Evolutionary conservation across 352 stramenopile genomes (phyloP), one percentile per base, ranked within the genome.

Genomic region (Phytophthora quininea): DNA sequence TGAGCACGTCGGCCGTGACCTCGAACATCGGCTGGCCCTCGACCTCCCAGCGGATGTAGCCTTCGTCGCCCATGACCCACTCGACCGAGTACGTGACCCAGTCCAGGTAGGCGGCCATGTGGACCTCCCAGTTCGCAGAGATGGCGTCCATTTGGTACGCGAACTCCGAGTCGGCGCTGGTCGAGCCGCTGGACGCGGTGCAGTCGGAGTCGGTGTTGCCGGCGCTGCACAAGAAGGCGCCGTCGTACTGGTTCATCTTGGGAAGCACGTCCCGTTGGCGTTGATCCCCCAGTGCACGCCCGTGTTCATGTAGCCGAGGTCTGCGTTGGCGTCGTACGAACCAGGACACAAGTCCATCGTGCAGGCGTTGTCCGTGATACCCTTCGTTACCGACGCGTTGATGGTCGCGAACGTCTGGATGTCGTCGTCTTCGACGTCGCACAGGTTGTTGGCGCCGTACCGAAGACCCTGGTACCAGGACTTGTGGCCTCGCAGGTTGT

Each of bases 141-240:
- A 98, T 89, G 2, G 94, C 95, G 74, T 99, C 96, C 61, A 97
- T 95, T 68, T 97, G 80, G 50, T 86, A 83, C 19, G 55, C 65
- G 42, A 80, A 86, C 31, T 69, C 40, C 1, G 60, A 69, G 3
- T 35, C 53, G 1, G 52, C 15, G 47, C 54, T 64, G 1, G 64
- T 73, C 3, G 64, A 75, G 8, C 55, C 58, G 30, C 80, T 63
- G 52, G 58, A 57, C 9, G 31, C 54, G 7, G 53, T 64, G 24
- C 73, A 80, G 5, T 68, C 52, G 3, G 63, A 62, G 30, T 57
- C 48, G 10, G 63, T 73, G 52, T 76, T 80, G 48, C 67, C 74
- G 14, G 76, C 69, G 43, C 69, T 74, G 29, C 76, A 84, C 29
- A 84, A 37, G 56, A 65, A 83, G 24, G 72, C 54, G 5, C 75